A percentile compares a stretch with the other conserved stretches of the same genome.
phyloP scores from a whole-genome alignment of 1,284 basidiomycete genomes.

The Leccinum pachyderme region DNA sequence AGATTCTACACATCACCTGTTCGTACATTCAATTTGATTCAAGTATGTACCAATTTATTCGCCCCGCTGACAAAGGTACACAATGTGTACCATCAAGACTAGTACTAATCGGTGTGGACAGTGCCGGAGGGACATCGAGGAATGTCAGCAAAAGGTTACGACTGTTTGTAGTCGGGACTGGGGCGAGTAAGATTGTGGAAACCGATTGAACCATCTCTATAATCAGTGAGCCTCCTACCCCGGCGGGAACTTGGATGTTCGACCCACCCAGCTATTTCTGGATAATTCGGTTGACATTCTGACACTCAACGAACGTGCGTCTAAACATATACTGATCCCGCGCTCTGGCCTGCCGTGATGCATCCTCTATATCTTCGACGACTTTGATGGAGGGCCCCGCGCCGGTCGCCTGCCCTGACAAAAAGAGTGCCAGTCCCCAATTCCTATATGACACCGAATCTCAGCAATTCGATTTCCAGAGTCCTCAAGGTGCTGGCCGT shows the following conservation, averaged over 20 bases:
- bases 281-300: slow-evolving; percentile 5
- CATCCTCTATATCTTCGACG: not conserved
- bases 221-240: not conserved
- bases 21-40: not conserved
- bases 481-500: not conserved
- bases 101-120: too few relatives aligned
- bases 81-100: too few relatives aligned
- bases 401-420: too few relatives aligned
- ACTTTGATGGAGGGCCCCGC: not conserved
- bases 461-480: not conserved
- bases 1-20: not conserved
- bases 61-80: too few relatives aligned
- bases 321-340: not conserved
- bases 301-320: slow-evolving; percentile 28
- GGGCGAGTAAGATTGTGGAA: too few relatives aligned
- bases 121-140: too few relatives aligned
- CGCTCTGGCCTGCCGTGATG: slow-evolving; percentile 11
- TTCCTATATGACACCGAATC: not conserved
- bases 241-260: not conserved
- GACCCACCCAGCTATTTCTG: slow-evolving; percentile 8
- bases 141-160: too few relatives aligned
- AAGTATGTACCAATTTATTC: too few relatives aligned
- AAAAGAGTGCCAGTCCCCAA: not conserved
- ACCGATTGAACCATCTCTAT: too few relatives aligned
- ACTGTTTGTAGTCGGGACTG: too few relatives aligned